Base-by-base conservation (phyloP, 2,329 filamentous ascomycete genomes). In the Fonsecaea nubica region DNA sequence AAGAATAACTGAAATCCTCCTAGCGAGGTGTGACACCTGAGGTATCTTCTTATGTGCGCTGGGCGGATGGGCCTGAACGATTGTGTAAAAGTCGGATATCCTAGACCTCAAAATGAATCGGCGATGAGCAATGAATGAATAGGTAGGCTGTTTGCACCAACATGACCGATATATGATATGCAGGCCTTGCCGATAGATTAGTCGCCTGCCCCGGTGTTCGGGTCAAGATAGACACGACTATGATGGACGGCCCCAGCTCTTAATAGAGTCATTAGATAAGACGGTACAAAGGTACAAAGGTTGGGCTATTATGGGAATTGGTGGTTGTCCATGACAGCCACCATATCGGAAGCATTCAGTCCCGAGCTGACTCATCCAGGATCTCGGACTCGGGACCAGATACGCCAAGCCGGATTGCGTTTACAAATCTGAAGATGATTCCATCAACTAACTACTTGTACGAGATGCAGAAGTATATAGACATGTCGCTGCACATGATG, bases 1-100 rank as follows among this genome's bases (percentile, higher is more conserved):
- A 71, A 71, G 61, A 67, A 65, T 33, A 67, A 67, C 35, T 65
- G 45, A 55, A 66, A 50, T 13, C 6, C 7, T 50, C 21, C 25
- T 0, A 13, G 45, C 45, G 45, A 25, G 45, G 8, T 50, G 21
- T 25, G 18, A 25, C 21, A 13, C 15, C 25, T 25, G 45, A 50
- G 45, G 9, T 50, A 4, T 30, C 18, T 12, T 50, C 18, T 25
- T 13, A 13, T 13, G 15, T 30, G 45, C 18, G 18, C 21, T 50
- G 45, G 15, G 10, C 21, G 7, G 42, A 48, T 48, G 42, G 42
- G 7, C 18, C 12, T n/a, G 42, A 12, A 18, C 18, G 6, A 48
- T n/a, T 55, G n/a, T 18, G 13, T 15, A 55, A 25, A 30, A 33
- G 35, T 8, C 9, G 45, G 25, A 50, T 50, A 30, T 21, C 45